Base-by-base conservation (phyloP, 2,329 filamentous ascomycete genomes). In the Colletotrichum camelliae region DNA sequence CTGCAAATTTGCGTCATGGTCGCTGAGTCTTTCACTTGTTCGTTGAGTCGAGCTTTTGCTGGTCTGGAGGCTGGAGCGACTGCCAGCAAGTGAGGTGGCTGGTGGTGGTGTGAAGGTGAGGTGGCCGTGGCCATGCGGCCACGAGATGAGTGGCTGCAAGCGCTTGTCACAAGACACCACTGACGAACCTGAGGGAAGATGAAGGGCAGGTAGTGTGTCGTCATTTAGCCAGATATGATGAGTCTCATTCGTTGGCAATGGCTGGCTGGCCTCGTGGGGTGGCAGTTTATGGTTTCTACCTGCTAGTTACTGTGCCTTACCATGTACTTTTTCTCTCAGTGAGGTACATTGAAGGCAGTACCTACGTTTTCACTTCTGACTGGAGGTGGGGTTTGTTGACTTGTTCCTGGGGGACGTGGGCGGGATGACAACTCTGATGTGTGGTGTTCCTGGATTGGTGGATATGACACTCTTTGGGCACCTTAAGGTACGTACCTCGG, bases 401-500 rank as follows among this genome's bases (percentile, higher is more conserved):
- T 52, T 39, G 43, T 52, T 52, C 43, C 43, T 52, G 43, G 43
- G 43, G 43, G n/a, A 21, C 43, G n/a, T 52, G 43, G 43, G 43
- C 43, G 43, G 43, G 43, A 52, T 52, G 43, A 52, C 43, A 52
- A 52, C 43, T 52, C 43, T 52, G n/a, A 52, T 7, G n/a, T 52
- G 43, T 52, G 43, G 55, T 65, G 73, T 75, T 72, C 73, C 73
- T 75, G 73, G 62, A 75, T 75, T 75, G 68, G 72, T 39, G 69
- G 68, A 62, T 55, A 64, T 39, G 2, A 31, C 29, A 31, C 24
- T 27, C 24, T 27, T 48, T 21, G 43, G 24, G 24, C 4, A 24
- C 24, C 24, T 24, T 24, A 24, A 24, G 43, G n/a, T 52, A 52
- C 43, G 43, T 27, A 27, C 5, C 24, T 5, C 1, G 24, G 24